Evolutionary conservation across 768 basidiomycete species (phyloP).

Genomic region (Leccinum pellstonianum): DNA sequence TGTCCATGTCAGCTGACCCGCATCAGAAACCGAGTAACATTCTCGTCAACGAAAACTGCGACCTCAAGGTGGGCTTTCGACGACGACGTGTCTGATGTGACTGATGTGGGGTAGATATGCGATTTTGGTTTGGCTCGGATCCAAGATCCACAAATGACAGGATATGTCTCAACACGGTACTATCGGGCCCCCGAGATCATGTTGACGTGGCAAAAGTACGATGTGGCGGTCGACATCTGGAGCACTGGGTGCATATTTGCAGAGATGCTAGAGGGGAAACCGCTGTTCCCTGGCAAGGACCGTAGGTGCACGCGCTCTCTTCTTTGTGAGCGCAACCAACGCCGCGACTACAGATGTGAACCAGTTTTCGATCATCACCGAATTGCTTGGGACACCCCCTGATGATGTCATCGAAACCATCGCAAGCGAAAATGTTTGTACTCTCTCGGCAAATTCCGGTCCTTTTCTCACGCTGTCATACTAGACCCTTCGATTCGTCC

Average conservation of each 20-base stretch:
- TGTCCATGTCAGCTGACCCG: background rate
- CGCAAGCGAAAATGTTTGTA: constrained; percentile 89
- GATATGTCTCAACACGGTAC: constrained; percentile 98
- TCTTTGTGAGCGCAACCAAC: background rate
- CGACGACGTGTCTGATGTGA: background rate
- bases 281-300: constrained; percentile 98
- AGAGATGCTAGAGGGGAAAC: constrained; percentile 99
- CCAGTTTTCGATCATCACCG: constrained; percentile 99
- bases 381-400: constrained; percentile 95
- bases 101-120: constrained; percentile 66
- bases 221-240: constrained; percentile 99
- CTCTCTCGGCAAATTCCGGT: background rate
- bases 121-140: constrained; percentile 98
- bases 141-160: constrained; percentile 99
- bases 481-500: constrained; percentile 97
- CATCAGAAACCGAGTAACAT: constrained; percentile 96
- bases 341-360: constrained; percentile 78
- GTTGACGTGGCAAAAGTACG: constrained; percentile 99
- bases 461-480: constrained; percentile 13
- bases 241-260: constrained; percentile 99
- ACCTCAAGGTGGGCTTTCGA: constrained; percentile 71
- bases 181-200: constrained; percentile 99
- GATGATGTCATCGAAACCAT: constrained; percentile 99
- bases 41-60: constrained; percentile 99
- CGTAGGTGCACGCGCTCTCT: constrained; percentile 57